These are phyloP conservation scores for Psilocybe tampanensis DNA, from an alignment of 768 basidiomycete species.

Conservation along the genomic window DNA sequence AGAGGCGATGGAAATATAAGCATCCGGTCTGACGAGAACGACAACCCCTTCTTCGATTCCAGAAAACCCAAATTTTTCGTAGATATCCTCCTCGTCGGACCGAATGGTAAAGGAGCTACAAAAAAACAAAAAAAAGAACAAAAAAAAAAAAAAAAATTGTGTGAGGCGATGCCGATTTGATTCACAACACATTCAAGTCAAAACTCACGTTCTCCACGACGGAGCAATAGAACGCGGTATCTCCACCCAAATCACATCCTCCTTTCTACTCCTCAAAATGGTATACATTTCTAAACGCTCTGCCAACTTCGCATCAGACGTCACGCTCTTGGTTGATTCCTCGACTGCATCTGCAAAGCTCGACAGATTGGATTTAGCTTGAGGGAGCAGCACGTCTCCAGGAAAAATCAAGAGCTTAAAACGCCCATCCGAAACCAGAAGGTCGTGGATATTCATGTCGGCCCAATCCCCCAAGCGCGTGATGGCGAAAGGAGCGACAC, in stretches of 20 bases:
- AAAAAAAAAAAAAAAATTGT: too few species aligned
- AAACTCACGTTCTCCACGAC: constrained; percentile 8
- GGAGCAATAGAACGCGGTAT: constrained; percentile 1
- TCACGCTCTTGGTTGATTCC: background rate
- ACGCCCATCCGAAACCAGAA: constrained; percentile 7
- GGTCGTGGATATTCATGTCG: constrained; percentile 6
- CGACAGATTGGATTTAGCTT: background rate
- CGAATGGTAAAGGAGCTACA: constrained; percentile 4
- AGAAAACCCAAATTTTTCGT: constrained; percentile 5
- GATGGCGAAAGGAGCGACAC: constrained; percentile 7
- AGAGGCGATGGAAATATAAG: constrained; percentile 4
- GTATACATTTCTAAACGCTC: background rate
- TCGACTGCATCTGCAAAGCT: background rate
- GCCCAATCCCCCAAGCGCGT: constrained; percentile 10
- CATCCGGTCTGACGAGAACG: constrained; percentile 9
- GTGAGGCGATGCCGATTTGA: too few species aligned
- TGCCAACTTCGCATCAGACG: background rate
- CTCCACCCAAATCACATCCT: constrained; percentile 8
- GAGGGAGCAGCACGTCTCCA: background rate
- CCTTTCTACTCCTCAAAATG: constrained; percentile 4
- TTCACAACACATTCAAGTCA: too few species aligned
- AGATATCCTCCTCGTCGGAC: background rate
- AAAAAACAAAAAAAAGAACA: too few species aligned
- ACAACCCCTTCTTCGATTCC: background rate
- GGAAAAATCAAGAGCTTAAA: constrained; percentile 12